A percentile compares a stretch with the other conserved stretches of the same genome.
Conservation (phyloP, 2,329 filamentous ascomycete species). For the Lachnellula subtilissima region DNA sequence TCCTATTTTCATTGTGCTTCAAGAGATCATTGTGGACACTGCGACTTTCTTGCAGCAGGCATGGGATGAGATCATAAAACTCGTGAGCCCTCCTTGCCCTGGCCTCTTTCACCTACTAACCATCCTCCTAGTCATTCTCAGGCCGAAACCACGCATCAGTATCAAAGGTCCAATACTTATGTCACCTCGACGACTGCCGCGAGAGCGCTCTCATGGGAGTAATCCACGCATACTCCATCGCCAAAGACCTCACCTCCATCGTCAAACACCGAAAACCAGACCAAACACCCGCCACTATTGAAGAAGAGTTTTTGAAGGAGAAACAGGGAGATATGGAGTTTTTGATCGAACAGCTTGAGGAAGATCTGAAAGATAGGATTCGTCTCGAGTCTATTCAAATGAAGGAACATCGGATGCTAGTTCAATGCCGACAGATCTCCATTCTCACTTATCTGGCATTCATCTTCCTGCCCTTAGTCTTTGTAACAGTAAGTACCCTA, state of each 20-base stretch:
- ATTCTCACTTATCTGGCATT: constrained; percentile 1
- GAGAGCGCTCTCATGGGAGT: constrained; percentile 4
- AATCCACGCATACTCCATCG: constrained; percentile 1
- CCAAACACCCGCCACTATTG: background rate
- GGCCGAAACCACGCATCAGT: constrained; percentile 2
- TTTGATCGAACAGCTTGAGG: constrained; percentile 10
- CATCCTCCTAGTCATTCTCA: constrained; percentile 1
- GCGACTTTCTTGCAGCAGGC: constrained; percentile 8
- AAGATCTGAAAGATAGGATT: constrained; percentile 7
- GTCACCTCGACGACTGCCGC: constrained; percentile 7
- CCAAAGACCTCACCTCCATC: background rate
- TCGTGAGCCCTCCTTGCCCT: constrained; percentile 5
- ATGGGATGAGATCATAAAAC: constrained; percentile 9
- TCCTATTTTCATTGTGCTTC: constrained; percentile 8
- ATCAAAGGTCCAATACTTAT: constrained; percentile 9
- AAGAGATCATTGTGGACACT: constrained; percentile 9
- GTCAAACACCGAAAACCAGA: constrained; percentile 1
- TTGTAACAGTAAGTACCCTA: constrained; percentile 7
- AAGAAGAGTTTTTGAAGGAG: constrained; percentile 10
- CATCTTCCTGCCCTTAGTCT: constrained; percentile 7
- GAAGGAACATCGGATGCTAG: constrained; percentile 11
- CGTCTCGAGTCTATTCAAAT: constrained; percentile 6
- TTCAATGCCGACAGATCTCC: constrained; percentile 8
- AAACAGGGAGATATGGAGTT: constrained; percentile 9
- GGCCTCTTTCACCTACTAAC: background rate